Evolutionary conservation across 2,329 filamentous ascomycete species (phyloP), one percentile per base, ranked within the genome.

Genomic region (Pseudogymnoascus sp.): DNA sequence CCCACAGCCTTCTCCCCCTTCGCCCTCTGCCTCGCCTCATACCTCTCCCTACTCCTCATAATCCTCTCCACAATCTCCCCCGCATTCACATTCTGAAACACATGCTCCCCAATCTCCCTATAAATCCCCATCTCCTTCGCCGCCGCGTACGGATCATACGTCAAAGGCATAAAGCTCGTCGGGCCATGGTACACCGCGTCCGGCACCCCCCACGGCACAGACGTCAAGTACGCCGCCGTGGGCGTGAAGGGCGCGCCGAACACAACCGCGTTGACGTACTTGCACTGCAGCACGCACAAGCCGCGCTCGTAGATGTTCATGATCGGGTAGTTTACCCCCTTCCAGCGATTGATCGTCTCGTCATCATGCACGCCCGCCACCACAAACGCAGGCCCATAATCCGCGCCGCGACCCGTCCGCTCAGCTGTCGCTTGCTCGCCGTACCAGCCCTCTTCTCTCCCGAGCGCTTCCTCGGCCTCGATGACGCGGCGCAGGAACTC

Each of bases 291-390:
- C 31, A 97, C 93, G 74, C 95, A 99, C 21, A 99, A 85, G 1
- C 93, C 93, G 44, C 95, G 88, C 80, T 99, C 95, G 71, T 93
- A 96, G 64, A 96, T 93, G 79, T 97, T 99, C 95, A 99, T 99
- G 78, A 99, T 97, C 26, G 95, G 95, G 74, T 97, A 99, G 78
- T 99, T 99, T 71, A 97, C 83, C 36, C 95, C 93, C 78, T 97
- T 97, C 89, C 92, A 96, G 71, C 88, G 81, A 77, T 99, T 99
- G 76, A 99, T 96, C 65, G 96, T 92, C 67, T 89, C 86, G 74
- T 99, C 95, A 71, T 96, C 90, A 76, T 99, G 95, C 23, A 99
- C 87, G 60, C 95, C 95, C 2, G 91, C 93, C 47, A 97, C 85
- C n/a, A 99, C 83, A 74, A 91, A 97, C 6, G 87, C 88, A 0